phyloP scores from a whole-genome alignment of 2,329 filamentous ascomycete genomes.

The Blastomyces gilchristii region DNA sequence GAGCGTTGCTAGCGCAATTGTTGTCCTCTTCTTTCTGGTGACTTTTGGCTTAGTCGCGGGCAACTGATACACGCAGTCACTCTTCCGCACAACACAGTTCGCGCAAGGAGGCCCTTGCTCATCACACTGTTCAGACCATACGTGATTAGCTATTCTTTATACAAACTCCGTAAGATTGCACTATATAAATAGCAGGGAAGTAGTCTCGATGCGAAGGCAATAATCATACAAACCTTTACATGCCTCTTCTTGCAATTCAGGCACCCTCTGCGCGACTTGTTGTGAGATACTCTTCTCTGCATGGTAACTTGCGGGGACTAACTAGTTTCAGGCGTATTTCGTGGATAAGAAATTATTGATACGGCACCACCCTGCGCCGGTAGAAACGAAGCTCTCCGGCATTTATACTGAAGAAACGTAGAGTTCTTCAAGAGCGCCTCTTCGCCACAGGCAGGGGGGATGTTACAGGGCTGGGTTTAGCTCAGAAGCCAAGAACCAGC shows the following conservation, averaged over 20 bases:
- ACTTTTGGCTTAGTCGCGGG: not conserved
- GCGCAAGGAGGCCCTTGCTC: constrained; percentile 15
- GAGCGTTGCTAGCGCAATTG: not conserved
- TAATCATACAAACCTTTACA: constrained; percentile 4
- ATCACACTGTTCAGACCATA: constrained; percentile 9
- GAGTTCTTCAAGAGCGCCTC: not conserved
- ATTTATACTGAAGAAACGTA: not conserved
- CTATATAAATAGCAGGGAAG: not conserved
- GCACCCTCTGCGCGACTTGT: constrained; percentile 7
- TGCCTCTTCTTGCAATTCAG: constrained; percentile 6
- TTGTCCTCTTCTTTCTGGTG: not conserved
- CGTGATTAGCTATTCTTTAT: not conserved
- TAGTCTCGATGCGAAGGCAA: not conserved
- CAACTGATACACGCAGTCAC: constrained; percentile 12
- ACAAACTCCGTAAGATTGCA: not conserved
- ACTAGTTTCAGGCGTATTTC: not conserved
- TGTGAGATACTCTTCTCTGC: constrained; percentile 9
- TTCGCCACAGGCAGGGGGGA: not conserved
- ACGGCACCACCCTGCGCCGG: too few species aligned
- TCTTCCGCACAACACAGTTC: constrained; percentile 13
- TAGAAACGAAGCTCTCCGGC: not conserved
- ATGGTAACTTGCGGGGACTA: not conserved
- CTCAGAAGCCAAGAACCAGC: not conserved
- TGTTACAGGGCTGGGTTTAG: constrained; percentile 5
- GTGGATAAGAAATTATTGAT: too few species aligned